A percentile compares a stretch with the other conserved stretches of the same genome.
Evolutionary conservation across 2,329 filamentous ascomycete genomes (phyloP).

Genomic region (Fusarium irregulare): DNA sequence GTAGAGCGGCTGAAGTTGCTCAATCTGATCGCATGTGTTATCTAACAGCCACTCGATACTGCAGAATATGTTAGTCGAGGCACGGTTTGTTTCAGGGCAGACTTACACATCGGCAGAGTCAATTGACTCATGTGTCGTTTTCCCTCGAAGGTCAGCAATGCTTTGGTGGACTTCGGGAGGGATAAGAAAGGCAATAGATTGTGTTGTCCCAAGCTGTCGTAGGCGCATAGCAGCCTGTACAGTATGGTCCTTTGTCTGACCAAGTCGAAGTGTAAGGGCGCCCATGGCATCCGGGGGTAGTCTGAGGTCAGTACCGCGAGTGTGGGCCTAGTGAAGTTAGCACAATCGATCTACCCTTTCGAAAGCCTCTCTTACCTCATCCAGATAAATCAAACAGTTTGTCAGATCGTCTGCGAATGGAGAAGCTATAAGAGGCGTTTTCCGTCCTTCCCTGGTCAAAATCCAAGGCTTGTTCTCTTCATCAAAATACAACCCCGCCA

Average conservation of each 20-base stretch:
- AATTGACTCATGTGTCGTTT: conserved; percentile 38
- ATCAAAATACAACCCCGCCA: conserved; percentile 65
- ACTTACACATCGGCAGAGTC: conserved; percentile 50
- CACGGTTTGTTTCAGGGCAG: neutral
- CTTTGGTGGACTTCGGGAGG: conserved; percentile 71
- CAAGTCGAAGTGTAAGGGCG: conserved; percentile 66
- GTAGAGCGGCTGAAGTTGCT: conserved; percentile 69
- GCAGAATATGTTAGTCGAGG: conserved; percentile 4
- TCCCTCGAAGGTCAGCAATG: conserved; percentile 60
- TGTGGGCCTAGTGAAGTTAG: conserved; percentile 36
- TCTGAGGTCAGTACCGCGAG: conserved; percentile 66
- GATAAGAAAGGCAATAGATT: conserved; percentile 65
- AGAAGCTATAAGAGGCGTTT: conserved; percentile 35
- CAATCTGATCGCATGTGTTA: conserved; percentile 69
- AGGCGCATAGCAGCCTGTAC: conserved; percentile 70
- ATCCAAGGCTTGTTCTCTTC: conserved; percentile 39
- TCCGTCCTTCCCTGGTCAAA: conserved; percentile 25
- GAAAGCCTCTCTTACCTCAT: conserved; percentile 59
- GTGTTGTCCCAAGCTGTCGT: conserved; percentile 65
- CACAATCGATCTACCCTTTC: neutral
- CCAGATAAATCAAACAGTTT: conserved; percentile 63
- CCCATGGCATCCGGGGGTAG: conserved; percentile 60
- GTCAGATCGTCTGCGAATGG: conserved; percentile 37
- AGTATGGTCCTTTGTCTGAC: conserved; percentile 69
- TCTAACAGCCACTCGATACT: conserved; percentile 67